A percentile compares a stretch with the other conserved stretches of the same genome.
phyloP scores from a whole-genome alignment of 176 grass and related monocot species.

The Thalia dealbata region DNA sequence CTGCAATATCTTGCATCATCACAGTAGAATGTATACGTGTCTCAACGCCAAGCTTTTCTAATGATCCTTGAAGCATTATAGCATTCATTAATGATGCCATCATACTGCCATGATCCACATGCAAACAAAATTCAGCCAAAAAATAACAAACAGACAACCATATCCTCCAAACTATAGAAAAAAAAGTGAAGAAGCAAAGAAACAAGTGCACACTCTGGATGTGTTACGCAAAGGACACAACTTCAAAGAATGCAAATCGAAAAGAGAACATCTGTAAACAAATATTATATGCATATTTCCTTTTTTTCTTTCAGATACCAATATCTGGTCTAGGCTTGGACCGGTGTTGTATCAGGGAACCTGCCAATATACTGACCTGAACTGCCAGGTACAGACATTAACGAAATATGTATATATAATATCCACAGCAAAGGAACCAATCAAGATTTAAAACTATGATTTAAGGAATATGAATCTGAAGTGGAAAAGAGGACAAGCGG shows the following conservation, averaged over 20 bases:
- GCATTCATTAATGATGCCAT: constrained; percentile 98
- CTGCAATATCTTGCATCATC: constrained; percentile 78
- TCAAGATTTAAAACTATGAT: too few relatives aligned
- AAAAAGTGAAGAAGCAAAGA: neutral
- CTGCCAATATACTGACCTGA: too few relatives aligned
- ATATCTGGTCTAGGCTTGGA: too few relatives aligned
- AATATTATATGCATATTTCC: neutral
- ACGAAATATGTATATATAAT: too few relatives aligned
- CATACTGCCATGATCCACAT: constrained; percentile 44
- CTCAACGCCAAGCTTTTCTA: constrained; percentile 77
- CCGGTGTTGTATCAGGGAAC: too few relatives aligned
- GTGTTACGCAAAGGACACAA: neutral
- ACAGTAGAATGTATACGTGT: constrained; percentile 75
- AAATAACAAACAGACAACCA: neutral
- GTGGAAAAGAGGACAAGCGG: too few relatives aligned
- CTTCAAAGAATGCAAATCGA: neutral
- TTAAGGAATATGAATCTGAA: too few relatives aligned
- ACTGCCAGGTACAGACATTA: too few relatives aligned
- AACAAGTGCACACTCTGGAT: neutral
- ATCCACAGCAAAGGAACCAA: too few relatives aligned
- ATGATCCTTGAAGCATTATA: constrained; percentile 75
- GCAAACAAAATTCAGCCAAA: neutral
- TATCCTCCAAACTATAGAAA: neutral
- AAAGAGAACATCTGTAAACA: neutral
- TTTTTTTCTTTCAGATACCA: too few relatives aligned